phyloP scores from a whole-genome alignment of 2,329 filamentous ascomycete species.

The Colletotrichum gigasporum region DNA sequence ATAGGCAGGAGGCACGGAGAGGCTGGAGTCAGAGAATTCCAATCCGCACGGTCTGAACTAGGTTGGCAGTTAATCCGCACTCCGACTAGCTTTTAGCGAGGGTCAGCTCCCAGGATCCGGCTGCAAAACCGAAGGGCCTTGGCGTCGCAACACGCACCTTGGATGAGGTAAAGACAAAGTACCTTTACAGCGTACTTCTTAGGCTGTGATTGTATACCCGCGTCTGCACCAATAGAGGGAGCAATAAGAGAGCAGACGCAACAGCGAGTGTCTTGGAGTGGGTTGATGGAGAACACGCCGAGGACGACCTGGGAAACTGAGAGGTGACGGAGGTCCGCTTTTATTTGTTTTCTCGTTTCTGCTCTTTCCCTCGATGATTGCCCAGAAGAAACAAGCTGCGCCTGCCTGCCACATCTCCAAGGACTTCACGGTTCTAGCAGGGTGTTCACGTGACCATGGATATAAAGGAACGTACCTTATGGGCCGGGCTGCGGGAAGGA shows the following conservation, averaged over 20 bases:
- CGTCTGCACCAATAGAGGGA: no score
- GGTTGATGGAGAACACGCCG: background rate
- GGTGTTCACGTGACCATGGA: background rate
- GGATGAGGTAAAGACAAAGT: background rate
- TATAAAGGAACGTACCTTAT: background rate
- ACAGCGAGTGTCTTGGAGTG: background rate
- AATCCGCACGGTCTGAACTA: constrained; percentile 38
- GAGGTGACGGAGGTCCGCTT: background rate
- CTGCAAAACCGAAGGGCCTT: constrained; percentile 14
- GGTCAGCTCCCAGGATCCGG: constrained; percentile 28
- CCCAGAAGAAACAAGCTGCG: background rate
- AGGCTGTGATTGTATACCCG: no score
- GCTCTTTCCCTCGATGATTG: background rate
- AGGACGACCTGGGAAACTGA: background rate
- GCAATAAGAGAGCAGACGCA: background rate
- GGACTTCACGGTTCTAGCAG: background rate
- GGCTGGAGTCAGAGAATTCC: constrained; percentile 36
- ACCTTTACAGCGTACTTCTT: no score
- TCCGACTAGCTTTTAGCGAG: constrained; percentile 28
- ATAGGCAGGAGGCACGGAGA: constrained; percentile 28
- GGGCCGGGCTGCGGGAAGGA: background rate
- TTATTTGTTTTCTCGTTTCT: background rate
- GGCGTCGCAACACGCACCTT: constrained; percentile 10
- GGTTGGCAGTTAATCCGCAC: constrained; percentile 34
- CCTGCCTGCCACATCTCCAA: background rate